A percentile compares a stretch with the other conserved stretches of the same genome.
Evolutionary conservation across 2,329 filamentous ascomycete species (phyloP).

Genomic region (Neopestalotiopsis clavispora): DNA sequence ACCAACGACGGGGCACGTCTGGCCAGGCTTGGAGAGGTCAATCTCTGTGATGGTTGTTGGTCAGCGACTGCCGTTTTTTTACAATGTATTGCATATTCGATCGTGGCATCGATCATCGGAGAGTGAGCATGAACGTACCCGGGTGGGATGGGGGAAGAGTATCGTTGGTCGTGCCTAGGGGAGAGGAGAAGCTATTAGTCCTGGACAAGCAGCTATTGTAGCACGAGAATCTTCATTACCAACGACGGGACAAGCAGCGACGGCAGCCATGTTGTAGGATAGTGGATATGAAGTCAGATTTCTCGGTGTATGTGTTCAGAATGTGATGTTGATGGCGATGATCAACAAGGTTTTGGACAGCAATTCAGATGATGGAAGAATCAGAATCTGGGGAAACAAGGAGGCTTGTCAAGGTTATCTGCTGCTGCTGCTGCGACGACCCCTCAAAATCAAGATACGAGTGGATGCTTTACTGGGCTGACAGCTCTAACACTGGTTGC

Average conservation of each 20-base stretch:
- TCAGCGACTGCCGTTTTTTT: background rate
- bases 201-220: background rate
- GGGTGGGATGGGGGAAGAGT: conserved; percentile 18
- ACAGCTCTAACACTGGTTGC: background rate
- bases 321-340: background rate
- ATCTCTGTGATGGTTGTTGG: conserved; percentile 37
- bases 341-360: background rate
- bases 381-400: background rate
- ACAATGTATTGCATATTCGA: background rate
- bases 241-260: conserved; percentile 12
- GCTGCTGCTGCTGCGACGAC: background rate
- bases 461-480: background rate
- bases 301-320: no score
- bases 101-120: background rate
- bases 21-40: conserved; percentile 45
- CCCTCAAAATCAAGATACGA: background rate
- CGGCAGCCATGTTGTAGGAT: background rate
- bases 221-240: background rate
- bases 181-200: background rate
- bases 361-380: background rate
- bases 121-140: conserved; percentile 4
- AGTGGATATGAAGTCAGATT: background rate
- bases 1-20: conserved; percentile 46
- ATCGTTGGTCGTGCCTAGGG: conserved; percentile 17
- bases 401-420: background rate